A percentile compares a stretch with the other conserved stretches of the same genome.
These are phyloP conservation scores for Oldenlandia corymbosa DNA, from an alignment of 257 asterid genomes.

Conservation along the genomic window DNA sequence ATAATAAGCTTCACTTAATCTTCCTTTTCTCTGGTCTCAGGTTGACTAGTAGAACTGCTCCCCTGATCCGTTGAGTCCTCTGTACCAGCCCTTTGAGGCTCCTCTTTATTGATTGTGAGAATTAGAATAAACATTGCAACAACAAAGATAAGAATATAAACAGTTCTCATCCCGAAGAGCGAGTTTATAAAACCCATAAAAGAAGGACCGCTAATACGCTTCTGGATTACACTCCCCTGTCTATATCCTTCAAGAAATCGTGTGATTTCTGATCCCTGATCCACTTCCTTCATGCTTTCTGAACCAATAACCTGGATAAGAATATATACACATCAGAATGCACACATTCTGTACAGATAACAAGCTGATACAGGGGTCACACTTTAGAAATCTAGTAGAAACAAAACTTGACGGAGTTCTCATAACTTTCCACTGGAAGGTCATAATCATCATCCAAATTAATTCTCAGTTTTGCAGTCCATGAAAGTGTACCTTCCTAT, in stretches of 20 bases:
- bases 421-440: too few species aligned
- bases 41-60: background rate
- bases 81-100: slow-evolving; percentile 6
- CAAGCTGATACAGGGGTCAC: too few species aligned
- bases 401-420: too few species aligned
- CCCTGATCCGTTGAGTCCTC: background rate
- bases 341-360: too few species aligned
- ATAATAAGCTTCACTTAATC: background rate
- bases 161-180: background rate
- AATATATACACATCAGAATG: background rate
- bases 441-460: too few species aligned
- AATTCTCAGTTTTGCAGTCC: too few species aligned
- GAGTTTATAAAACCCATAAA: background rate
- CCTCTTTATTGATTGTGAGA: slow-evolving; percentile 5
- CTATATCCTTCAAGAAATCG: slow-evolving; percentile 1
- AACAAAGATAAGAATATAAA: slow-evolving; percentile 1
- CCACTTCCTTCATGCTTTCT: slow-evolving; percentile 1
- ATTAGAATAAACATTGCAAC: slow-evolving; percentile 5
- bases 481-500: too few species aligned
- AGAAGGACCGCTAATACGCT: background rate
- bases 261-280: slow-evolving; percentile 1
- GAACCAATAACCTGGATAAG: slow-evolving; percentile 6
- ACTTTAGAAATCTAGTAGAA: too few species aligned
- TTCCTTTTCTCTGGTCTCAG: background rate
- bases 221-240: slow-evolving; percentile 7